Conservation (phyloP, 2,329 filamentous ascomycete genomes). For the Pseudocercospora musae region DNA sequence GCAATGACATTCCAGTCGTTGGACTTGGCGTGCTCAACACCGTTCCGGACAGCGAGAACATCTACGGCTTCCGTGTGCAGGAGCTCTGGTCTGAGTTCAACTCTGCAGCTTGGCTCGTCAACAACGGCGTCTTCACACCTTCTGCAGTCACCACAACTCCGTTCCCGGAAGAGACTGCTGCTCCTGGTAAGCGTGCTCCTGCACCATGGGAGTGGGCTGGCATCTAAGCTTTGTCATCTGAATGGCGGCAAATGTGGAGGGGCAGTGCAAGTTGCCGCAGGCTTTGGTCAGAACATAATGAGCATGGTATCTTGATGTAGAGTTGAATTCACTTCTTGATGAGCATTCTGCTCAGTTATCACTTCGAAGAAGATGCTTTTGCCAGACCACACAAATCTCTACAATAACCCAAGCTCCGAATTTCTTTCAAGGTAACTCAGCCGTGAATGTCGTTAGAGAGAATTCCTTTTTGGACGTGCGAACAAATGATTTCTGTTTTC, state of each 20-base stretch:
- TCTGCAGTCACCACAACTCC: conserved; percentile 12
- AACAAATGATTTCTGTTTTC: too few species aligned
- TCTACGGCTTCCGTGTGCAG: conserved; percentile 26
- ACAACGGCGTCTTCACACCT: conserved; percentile 25
- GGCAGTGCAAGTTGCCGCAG: background rate
- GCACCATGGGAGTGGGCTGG: conserved; percentile 1
- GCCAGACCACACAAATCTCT: too few species aligned
- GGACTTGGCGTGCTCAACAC: conserved; percentile 25
- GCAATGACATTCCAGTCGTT: conserved; percentile 25
- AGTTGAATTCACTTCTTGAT: background rate
- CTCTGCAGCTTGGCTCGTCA: conserved; percentile 29
- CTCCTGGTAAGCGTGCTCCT: background rate
- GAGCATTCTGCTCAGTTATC: background rate
- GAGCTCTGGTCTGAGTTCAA: conserved; percentile 30
- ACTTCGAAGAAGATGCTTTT: too few species aligned
- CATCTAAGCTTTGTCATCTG: background rate
- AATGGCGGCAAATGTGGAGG: background rate
- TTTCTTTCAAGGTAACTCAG: too few species aligned
- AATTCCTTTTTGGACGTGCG: too few species aligned
- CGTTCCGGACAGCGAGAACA: conserved; percentile 22
- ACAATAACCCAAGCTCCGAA: too few species aligned
- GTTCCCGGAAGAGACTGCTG: conserved; percentile 3
- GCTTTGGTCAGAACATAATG: background rate
- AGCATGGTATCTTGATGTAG: background rate
- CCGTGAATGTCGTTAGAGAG: too few species aligned